Percentiles rank a stretch among this genome's conserved stretches.
Conservation (phyloP, 352 stramenopile species). For the Saprolegnia parasitica region DNA sequence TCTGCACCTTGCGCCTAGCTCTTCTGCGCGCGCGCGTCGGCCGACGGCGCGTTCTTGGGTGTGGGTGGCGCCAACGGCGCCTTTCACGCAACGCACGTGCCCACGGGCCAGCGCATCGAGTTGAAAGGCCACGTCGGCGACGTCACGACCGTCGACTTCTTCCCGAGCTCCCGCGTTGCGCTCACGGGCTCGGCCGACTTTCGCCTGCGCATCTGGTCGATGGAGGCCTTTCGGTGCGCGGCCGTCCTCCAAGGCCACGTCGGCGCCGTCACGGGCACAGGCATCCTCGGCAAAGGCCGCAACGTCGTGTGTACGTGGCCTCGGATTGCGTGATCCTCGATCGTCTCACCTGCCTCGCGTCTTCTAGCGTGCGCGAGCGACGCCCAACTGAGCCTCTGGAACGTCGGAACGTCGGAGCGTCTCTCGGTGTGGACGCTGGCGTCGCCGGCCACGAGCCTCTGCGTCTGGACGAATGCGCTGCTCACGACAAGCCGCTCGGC, state of each 20-base stretch:
- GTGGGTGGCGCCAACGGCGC: conserved; percentile 54
- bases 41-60: conserved; percentile 45
- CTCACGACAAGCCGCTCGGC: conserved; percentile 28
- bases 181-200: conserved; percentile 71
- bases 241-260: conserved; percentile 55
- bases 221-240: conserved; percentile 42
- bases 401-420: conserved; percentile 46
- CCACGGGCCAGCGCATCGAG: conserved; percentile 32
- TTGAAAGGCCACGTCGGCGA: conserved; percentile 56
- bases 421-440: conserved; percentile 61
- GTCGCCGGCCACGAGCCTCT: conserved; percentile 48
- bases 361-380: conserved; percentile 53
- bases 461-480: neutral
- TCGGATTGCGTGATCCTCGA: neutral
- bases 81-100: conserved; percentile 43
- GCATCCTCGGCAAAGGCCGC: conserved; percentile 54
- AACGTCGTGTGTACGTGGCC: conserved; percentile 65
- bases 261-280: conserved; percentile 52
- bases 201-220: conserved; percentile 64
- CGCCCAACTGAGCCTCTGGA: conserved; percentile 63
- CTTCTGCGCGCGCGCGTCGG: conserved; percentile 44
- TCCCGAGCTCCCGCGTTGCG: conserved; percentile 63
- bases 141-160: conserved; percentile 56
- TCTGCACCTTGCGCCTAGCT: conserved; percentile 37
- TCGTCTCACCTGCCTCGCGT: too few relatives aligned